Base-by-base conservation (phyloP, 179 eudicot genomes). In the Drosera spatulata region DNA sequence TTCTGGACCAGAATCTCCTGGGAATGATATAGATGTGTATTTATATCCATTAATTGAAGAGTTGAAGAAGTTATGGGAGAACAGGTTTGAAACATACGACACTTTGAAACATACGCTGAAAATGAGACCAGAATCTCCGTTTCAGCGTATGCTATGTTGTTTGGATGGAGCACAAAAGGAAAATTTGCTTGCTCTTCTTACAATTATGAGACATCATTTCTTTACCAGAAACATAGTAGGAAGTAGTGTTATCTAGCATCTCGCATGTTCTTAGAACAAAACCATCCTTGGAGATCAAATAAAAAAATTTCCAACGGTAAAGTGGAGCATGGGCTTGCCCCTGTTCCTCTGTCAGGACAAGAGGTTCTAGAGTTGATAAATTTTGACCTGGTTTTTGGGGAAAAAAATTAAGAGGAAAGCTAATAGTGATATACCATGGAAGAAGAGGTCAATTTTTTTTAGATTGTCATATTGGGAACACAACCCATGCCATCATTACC, bases 401-500 rank as follows among this genome's bases (percentile, higher is more conserved):
- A 10, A 45, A 1, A 45, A 6, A 45, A 2, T 22, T n/a, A 45
- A 45, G 48, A 45, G 9, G 9, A 45, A 45, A 9, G 9, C 5
- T 45, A 9, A 45, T 45, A 45, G 48, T 9, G 9, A 45, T 45
- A 4, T 5, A 4, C 48, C 48, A 4, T 45, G 48, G 48, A 45
- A 45, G 48, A 45, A 45, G 9, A 45, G 48, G 48, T 45, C 40
- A 53, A n/a, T n/a, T n/a, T n/a, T n/a, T n/a, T n/a, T n/a, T n/a
- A n/a, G n/a, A n/a, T n/a, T n/a, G 33, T 13, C 52, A 4, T 51
- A 50, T 41, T 13, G 57, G 57, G 52, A 52, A 61, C n/a, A n/a
- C n/a, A n/a, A n/a, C n/a, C n/a, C n/a, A n/a, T n/a, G n/a, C 33
- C 33, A 1, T 22, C 1, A 22, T 22, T 22, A 1, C 33, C 33